Base-by-base conservation (phyloP, 805 yeast species). In the Clavispora santaluciae region DNA sequence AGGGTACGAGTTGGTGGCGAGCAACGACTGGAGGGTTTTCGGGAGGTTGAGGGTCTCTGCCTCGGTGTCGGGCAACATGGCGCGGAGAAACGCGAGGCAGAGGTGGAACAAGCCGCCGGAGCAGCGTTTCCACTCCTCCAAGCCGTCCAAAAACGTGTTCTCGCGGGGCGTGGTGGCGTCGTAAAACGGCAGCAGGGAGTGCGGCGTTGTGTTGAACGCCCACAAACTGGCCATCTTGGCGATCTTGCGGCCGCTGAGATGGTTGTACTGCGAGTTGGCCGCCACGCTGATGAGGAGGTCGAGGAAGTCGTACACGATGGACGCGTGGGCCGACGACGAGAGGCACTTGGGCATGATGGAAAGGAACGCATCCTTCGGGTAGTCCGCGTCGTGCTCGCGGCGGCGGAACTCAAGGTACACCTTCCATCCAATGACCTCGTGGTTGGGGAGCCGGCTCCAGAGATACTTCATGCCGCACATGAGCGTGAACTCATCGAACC, bases 51-150 rank as follows among this genome's bases (percentile, higher is more conserved):
- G 55, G 22, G 78, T 68, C 26, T 75, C 79, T 36, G 75, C 70
- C 45, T 79, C 86, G 39, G 76, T 74, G 15, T 78, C 81, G 1
- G 87, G 84, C 21, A 86, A 72, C 80, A 86, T 83, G 15, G 95
- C 80, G 46, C 90, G 74, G 43, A 89, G 63, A 53, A 87, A 89
- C 2, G 95, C 76, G 24, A 87, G 62, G 18, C 87, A 68, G 23
- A 89, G 61, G 60, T 89, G 97, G 54, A 86, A 84, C 64, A 87
- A 76, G 0, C 96, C 96, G 56, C 86, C 87, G 5, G 93, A 81
- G 2, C 89, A 86, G 2, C 85, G 79, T 31, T 81, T 68, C 95
- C 95, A 88, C 35, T 76, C 75, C 34, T 77, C 76, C 41, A 87
- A 59, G 3, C 95, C 96, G 46, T 83, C 81, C 26, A 75, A 73